Evolutionary conservation across 202 grass and related monocot species (phyloP), one percentile per base, ranked within the genome.

Genomic region (Zoysia matrella): DNA sequence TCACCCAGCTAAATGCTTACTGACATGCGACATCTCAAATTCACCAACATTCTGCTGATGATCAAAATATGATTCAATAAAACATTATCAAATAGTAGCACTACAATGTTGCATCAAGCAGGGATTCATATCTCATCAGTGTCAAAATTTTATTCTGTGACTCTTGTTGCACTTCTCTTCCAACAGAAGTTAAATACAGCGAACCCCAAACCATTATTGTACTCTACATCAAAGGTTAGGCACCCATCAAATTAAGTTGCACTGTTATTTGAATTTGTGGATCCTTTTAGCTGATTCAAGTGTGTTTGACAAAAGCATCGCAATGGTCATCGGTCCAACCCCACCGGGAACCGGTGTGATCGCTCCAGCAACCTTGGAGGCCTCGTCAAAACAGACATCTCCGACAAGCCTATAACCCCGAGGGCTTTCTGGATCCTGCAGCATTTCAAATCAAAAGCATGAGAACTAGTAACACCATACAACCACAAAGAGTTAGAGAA

Each of bases 301-400:
- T 45, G 96, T 98, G 81, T 94, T 99, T 3, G 91, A 92, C 70
- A 99, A 72, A 80, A 99, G 80, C 96, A 99, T 99, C 18, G 92
- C 92, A 72, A 95, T 99, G 3, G 91, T 93, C 96, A 99, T 95
- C 8, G 92, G 96, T 45, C 91, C 91, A 55, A 99, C 96, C 36
- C 92, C 93, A 13, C 95, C 89, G 0, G 92, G 92, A 48, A 98
- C 95, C n/a, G 91, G 96, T 7, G 96, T 99, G 70, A 99, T 92
- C 1, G 86, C 84, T 52, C 92, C 92, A 14, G 93, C 93, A 22
- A 99, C 78, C 85, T 92, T 89, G 47, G 83, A 92, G 69, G 80
- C 91, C 64, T 99, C 93, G 71, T 92, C 87, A 1, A 87, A 99
- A 57, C 91, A 94, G 10, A 99, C 89, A 72, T 99, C 93, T 72